Conservation (phyloP, 352 stramenopile genomes). For the Phytophthora pluvialis region DNA sequence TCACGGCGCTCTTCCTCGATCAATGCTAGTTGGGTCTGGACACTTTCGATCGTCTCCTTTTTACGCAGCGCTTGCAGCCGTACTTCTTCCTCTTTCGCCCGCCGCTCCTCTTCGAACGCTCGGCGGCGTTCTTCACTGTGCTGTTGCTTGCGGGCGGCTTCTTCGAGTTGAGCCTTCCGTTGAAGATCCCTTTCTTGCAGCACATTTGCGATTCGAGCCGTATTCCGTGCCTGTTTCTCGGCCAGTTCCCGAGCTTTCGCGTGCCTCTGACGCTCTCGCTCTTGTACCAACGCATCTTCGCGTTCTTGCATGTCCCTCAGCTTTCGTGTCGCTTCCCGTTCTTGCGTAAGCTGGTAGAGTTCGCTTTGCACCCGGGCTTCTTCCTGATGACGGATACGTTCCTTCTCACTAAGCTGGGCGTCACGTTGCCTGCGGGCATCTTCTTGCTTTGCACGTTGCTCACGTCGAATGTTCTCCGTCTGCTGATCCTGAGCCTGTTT, state of each 20-base stretch:
- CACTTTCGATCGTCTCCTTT: conserved; percentile 66
- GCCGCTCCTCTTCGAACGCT: conserved; percentile 54
- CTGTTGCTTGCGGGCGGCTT: conserved; percentile 64
- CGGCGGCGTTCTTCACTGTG: conserved; percentile 63
- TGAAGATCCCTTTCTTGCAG: conserved; percentile 67
- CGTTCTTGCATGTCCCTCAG: conserved; percentile 53
- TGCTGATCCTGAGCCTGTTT: conserved; percentile 53
- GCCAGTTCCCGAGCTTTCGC: conserved; percentile 50
- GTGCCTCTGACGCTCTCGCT: conserved; percentile 54
- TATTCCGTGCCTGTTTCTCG: conserved; percentile 73
- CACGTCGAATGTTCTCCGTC: conserved; percentile 47
- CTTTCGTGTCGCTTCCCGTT: conserved; percentile 51
- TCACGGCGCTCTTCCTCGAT: conserved; percentile 64
- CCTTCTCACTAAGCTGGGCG: conserved; percentile 53
- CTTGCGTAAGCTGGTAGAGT: conserved; percentile 47
- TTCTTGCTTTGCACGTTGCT: conserved; percentile 59
- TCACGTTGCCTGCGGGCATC: conserved; percentile 54
- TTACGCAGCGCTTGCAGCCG: conserved; percentile 53
- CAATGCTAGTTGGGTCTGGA: conserved; percentile 63
- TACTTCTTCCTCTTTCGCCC: conserved; percentile 54
- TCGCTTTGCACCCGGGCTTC: conserved; percentile 61
- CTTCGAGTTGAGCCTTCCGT: conserved; percentile 50
- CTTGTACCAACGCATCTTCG: conserved; percentile 50
- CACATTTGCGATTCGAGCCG: conserved; percentile 66
- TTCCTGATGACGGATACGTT: conserved; percentile 61